A percentile compares a stretch with the other conserved stretches of the same genome.
Conservation (phyloP, 176 grass and related monocot species). For the Dactylis glomerata region DNA sequence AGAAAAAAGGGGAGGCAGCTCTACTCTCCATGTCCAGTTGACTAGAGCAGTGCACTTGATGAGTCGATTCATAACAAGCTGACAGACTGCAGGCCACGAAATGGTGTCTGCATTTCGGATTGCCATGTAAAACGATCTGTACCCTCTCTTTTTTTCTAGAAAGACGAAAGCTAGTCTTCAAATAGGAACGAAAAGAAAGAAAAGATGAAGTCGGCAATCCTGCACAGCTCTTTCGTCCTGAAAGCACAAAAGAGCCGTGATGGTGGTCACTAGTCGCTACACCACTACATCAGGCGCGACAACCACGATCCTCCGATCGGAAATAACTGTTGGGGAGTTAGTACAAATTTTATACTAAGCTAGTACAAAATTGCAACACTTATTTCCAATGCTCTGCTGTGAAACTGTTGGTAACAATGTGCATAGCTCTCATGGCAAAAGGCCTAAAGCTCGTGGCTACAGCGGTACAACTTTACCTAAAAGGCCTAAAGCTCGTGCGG, state of each 20-base stretch:
- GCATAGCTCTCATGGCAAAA: neutral
- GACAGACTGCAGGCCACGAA: conserved; percentile 17
- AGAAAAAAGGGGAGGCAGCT: neutral
- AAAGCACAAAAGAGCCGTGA: neutral
- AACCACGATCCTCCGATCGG: too few species aligned
- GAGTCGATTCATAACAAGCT: neutral
- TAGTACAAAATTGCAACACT: too few species aligned
- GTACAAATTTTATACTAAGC: too few species aligned
- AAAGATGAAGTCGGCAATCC: too few species aligned
- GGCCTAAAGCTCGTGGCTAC: neutral
- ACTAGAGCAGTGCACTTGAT: neutral
- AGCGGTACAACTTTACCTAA: neutral
- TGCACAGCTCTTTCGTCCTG: too few species aligned
- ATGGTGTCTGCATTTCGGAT: neutral
- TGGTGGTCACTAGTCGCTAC: neutral
- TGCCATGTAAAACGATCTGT: neutral
- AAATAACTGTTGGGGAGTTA: too few species aligned
- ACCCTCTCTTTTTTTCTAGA: neutral
- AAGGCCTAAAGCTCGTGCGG: neutral
- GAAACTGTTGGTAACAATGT: neutral
- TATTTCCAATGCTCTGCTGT: neutral
- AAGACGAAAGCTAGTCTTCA: neutral
- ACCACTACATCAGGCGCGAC: neutral
- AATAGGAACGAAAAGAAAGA: neutral
- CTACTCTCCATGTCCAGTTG: conserved; percentile 19